Percentiles rank a stretch among this genome's conserved stretches.
Evolutionary conservation across 345 rosid genomes (phyloP).

Genomic region (Erodium maritimum): DNA sequence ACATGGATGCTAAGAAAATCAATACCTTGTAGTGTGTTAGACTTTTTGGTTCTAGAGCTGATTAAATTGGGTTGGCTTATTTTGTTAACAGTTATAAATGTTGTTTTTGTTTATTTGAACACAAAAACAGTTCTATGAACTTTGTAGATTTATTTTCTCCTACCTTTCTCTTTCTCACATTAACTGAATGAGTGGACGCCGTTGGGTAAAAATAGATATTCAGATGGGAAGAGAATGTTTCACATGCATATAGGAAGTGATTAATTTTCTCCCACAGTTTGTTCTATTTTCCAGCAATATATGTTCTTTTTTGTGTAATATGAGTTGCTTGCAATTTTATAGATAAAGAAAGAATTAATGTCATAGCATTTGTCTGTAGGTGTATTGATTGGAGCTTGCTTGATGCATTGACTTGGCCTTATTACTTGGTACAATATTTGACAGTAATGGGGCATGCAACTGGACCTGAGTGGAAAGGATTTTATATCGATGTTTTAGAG

Average conservation of each 20-base stretch:
- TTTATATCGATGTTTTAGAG: slow-evolving; percentile 39
- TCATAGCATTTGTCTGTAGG: slow-evolving; percentile 34
- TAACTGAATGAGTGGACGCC: no score
- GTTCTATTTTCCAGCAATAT: neutral
- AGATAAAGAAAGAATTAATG: slow-evolving; percentile 7
- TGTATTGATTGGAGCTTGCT: slow-evolving; percentile 89
- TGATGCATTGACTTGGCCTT: slow-evolving; percentile 86
- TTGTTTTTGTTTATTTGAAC: no score
- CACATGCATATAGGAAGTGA: no score
- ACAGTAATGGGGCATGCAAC: slow-evolving; percentile 57
- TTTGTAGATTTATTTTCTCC: no score
- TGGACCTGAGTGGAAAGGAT: slow-evolving; percentile 55
- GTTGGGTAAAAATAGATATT: no score
- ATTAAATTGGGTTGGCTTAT: no score
- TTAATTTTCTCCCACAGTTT: no score
- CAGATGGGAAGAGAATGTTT: no score
- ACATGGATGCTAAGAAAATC: neutral
- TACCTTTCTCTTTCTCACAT: no score
- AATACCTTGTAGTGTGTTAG: neutral
- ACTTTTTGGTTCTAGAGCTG: neutral
- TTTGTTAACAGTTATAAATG: no score
- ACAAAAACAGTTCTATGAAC: no score
- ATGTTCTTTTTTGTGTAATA: no score
- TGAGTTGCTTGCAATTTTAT: neutral
- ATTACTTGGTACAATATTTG: slow-evolving; percentile 65